Percentiles rank a stretch among this genome's conserved stretches.
Conservation (phyloP, 352 stramenopile species). For the Globisporangium orthogonon region DNA sequence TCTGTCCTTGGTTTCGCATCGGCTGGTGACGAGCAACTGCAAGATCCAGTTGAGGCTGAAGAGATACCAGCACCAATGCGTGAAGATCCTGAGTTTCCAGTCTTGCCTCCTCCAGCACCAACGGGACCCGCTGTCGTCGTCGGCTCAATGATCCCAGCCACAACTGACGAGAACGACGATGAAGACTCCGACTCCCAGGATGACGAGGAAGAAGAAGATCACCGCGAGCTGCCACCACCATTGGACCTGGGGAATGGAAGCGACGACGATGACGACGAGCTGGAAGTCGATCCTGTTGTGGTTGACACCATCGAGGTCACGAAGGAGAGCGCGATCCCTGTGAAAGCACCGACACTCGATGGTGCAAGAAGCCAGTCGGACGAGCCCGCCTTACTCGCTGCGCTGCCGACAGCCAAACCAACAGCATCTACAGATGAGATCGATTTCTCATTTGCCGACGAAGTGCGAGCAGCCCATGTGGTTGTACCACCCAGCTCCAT, state of each 20-base stretch:
- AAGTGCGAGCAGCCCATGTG: slow-evolving; percentile 27
- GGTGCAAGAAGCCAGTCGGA: background rate
- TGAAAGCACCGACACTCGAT: background rate
- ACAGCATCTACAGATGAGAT: slow-evolving; percentile 8
- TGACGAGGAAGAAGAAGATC: slow-evolving; percentile 24
- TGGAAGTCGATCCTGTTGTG: slow-evolving; percentile 34
- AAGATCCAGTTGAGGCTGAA: background rate
- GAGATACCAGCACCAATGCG: background rate
- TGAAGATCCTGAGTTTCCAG: background rate
- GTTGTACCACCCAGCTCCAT: slow-evolving; percentile 16
- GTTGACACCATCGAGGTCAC: slow-evolving; percentile 16
- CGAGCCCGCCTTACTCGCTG: slow-evolving; percentile 1
- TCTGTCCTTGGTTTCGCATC: no score
- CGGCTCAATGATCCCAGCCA: slow-evolving; percentile 12
- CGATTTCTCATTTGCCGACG: slow-evolving; percentile 19
- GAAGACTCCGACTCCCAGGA: slow-evolving; percentile 15
- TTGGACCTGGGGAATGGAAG: slow-evolving; percentile 10
- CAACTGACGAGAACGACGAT: slow-evolving; percentile 8
- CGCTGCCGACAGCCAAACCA: slow-evolving; percentile 1
- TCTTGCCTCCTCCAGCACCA: slow-evolving; percentile 12
- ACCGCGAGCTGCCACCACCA: slow-evolving; percentile 4
- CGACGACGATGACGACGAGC: slow-evolving; percentile 42
- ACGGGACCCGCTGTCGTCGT: slow-evolving; percentile 1
- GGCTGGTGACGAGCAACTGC: background rate
- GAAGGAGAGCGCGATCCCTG: background rate